Base-by-base conservation (phyloP, 2,329 filamentous ascomycete genomes). In the Cladosporium sp. region DNA sequence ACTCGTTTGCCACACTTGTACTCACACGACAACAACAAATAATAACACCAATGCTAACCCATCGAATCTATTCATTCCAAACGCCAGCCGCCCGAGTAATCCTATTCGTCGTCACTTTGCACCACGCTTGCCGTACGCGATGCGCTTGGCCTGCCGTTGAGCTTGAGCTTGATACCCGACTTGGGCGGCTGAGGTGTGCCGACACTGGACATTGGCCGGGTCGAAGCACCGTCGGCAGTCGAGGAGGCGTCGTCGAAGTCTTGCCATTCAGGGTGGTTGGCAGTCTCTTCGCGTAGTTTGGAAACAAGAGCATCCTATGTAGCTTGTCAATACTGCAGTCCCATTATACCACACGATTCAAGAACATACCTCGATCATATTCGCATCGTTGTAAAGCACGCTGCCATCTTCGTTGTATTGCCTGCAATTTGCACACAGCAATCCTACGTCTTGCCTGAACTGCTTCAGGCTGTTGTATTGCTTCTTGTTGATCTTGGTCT, bases 401-500 rank as follows among this genome's bases (percentile, higher is more conserved):
- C 92, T 97, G 59, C 88, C 89, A 71, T 97, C 94, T 75, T 99
- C 95, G 70, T 99, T 99, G 80, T 96, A 99, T 2, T 89, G 94
- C 73, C 91, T 85, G 65, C 93, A 96, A 74, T 99, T 99, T 71
- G 83, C 86, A 73, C 92, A 94, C 75, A 99, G 84, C 63, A 93
- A 77, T 52, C 86, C 84, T 63, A 99, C 87, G 70, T 99, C 95
- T 65, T 84, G 85, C 58, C 86, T 84, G 81, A 99, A 85, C 66
- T 92, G 90, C 70, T 84, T 86, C 61, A 97, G 76, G 69, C 84
- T 88, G 66, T 84, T 85, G 74, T 99, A 99, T 71, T 97, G 90
- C 70, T 95, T 90, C 75, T 90, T 93, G 79, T 96, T 97, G 78
- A 99, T 96, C 80, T 91, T 93, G 72, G 88, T 90, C 72, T 90